Evolutionary conservation across 139 green algal species (phyloP), one percentile per base, ranked within the genome.

Genomic region (Closterium sp.): DNA sequence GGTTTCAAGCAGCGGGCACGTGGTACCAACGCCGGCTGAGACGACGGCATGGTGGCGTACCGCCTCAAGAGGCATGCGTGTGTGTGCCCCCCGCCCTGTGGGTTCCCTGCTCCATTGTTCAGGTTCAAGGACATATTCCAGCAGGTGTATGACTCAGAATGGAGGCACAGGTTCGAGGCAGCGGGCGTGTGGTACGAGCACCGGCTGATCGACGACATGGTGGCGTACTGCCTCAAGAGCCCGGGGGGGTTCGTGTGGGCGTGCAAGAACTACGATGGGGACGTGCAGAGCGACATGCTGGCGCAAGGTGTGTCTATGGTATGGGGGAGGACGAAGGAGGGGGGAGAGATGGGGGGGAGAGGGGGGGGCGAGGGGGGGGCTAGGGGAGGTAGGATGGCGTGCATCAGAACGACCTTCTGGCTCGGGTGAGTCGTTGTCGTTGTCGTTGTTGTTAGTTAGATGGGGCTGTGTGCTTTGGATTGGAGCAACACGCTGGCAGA

Each of bases 191-290:
- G 96, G 96, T 98, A 98, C 91, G 96, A 98, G 96, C 97, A 98
- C 95, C 96, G 97, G 69, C 96, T 99, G 66, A 99, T 99, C 86
- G 97, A 98, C 90, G 97, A 98, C 96, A 99, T 99, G 97, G 97
- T 98, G 12, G 97, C 97, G 0, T 96, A 97, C 94, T 94, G 95
- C 12, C 95, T 99, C 69, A 99, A 99, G 95, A 96, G 92, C 28
- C 94, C 91, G 36, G 97, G 97, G 36, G 97, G 97, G 88, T 99
- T 98, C 95, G 97, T 99, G 88, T 99, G 97, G 97, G 97, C 97
- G 0, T 98, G 96, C 95, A 99, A 99, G 95, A 99, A 99, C 95
- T 99, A 99, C 93, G 97, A 99, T 90, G 97, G 97, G n/a, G 97
- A 99, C 90, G 96, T 98, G 89, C 96, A 97, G 95, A 94, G 84